Evolutionary conservation across 2,329 filamentous ascomycete species (phyloP).

Genomic region (Trichoderma breve): DNA sequence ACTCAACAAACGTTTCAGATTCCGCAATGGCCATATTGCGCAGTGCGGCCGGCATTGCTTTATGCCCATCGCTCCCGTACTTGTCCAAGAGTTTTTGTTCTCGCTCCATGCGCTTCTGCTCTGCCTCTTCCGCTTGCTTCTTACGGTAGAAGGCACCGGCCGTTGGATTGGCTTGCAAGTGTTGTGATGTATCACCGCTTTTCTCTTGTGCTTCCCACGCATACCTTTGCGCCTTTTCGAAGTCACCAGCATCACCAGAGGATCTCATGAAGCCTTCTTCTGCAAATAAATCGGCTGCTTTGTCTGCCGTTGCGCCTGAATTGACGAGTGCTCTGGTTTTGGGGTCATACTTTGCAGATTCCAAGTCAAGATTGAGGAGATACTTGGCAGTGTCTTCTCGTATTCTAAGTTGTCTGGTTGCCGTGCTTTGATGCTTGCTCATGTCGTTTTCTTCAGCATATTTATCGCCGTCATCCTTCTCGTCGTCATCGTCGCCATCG

Average conservation of each 20-base stretch:
- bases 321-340: slow-evolving; percentile 93
- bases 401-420: slow-evolving; percentile 84
- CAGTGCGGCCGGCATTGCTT: slow-evolving; percentile 57
- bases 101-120: slow-evolving; percentile 64
- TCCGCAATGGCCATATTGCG: slow-evolving; percentile 69
- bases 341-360: slow-evolving; percentile 96
- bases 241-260: slow-evolving; percentile 88
- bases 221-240: slow-evolving; percentile 83
- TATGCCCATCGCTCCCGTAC: slow-evolving; percentile 69
- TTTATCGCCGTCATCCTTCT: slow-evolving; percentile 61
- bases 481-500: slow-evolving; percentile 36
- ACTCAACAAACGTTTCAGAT: slow-evolving; percentile 87
- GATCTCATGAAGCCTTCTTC: slow-evolving; percentile 90
- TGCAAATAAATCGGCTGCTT: slow-evolving; percentile 77
- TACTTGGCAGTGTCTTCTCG: slow-evolving; percentile 98
- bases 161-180: slow-evolving; percentile 95
- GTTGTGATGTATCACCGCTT: slow-evolving; percentile 72
- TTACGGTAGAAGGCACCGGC: slow-evolving; percentile 82
- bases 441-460: slow-evolving; percentile 97
- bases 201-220: slow-evolving; percentile 95
- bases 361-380: slow-evolving; percentile 87
- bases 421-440: slow-evolving; percentile 87
- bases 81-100: slow-evolving; percentile 73
- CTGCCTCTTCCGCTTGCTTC: slow-evolving; percentile 72
- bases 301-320: slow-evolving; percentile 74